A percentile compares a stretch with the other conserved stretches of the same genome.
phyloP scores from a whole-genome alignment of 2,329 filamentous ascomycete species.

The Hymenoscyphus salicellus region DNA sequence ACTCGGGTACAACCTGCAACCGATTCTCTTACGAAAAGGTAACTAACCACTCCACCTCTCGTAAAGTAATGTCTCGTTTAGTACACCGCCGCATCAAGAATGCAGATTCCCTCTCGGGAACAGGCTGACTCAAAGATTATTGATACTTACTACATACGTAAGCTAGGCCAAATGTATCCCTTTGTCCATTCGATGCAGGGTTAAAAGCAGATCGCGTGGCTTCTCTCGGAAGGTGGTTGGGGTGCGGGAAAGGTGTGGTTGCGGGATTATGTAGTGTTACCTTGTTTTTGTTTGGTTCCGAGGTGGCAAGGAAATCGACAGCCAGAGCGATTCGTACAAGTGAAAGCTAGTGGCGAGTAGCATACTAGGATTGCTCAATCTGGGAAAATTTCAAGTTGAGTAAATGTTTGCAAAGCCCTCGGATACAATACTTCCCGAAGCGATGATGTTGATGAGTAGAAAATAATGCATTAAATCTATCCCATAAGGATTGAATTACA shows the following conservation, averaged over 20 bases:
- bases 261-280: not conserved
- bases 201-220: slow-evolving; percentile 1
- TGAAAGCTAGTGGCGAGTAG: not conserved
- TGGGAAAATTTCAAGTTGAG: not conserved
- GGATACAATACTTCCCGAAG: not conserved
- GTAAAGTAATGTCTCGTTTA: too few species aligned
- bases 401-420: not conserved
- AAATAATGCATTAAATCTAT: not conserved
- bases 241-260: not conserved
- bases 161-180: not conserved
- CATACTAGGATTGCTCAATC: not conserved
- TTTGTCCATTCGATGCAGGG: not conserved
- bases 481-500: not conserved
- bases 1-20: too few species aligned
- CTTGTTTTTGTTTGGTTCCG: not conserved
- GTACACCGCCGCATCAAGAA: too few species aligned
- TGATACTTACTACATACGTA: not conserved
- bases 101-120: too few species aligned
- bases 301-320: not conserved
- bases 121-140: not conserved
- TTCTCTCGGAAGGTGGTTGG: not conserved
- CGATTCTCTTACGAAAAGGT: too few species aligned
- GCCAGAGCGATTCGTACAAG: not conserved
- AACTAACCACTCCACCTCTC: too few species aligned
- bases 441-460: not conserved